Conservation (phyloP, 1,139 yeast genomes). For the Blastobotrys apis region DNA sequence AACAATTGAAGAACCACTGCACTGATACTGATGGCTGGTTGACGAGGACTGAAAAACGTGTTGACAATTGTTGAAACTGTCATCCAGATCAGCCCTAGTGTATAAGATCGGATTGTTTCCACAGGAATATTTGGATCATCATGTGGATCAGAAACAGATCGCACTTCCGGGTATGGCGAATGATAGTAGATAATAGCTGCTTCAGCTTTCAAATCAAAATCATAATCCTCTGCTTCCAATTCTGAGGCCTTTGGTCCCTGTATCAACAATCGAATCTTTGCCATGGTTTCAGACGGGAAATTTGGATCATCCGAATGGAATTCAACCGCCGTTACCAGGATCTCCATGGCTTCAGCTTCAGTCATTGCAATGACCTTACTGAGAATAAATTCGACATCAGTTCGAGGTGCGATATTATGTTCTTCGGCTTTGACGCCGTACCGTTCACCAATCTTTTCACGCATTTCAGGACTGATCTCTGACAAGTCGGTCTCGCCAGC, state of each 20-base stretch:
- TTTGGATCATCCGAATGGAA: slow-evolving; percentile 50
- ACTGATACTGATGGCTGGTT: slow-evolving; percentile 45
- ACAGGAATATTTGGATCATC: slow-evolving; percentile 32
- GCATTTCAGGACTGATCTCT: slow-evolving; percentile 1
- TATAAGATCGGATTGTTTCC: slow-evolving; percentile 54
- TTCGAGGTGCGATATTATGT: slow-evolving; percentile 10
- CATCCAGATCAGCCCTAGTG: slow-evolving; percentile 52
- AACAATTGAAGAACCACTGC: slow-evolving; percentile 54
- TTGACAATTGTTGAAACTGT: slow-evolving; percentile 51
- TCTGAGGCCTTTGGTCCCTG: slow-evolving; percentile 21
- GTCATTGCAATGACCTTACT: slow-evolving; percentile 39
- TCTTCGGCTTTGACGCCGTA: slow-evolving; percentile 6
- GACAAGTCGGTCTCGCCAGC: neutral
- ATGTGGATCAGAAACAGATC: slow-evolving; percentile 51
- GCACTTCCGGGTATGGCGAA: slow-evolving; percentile 60
- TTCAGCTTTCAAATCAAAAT: slow-evolving; percentile 29
- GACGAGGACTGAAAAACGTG: slow-evolving; percentile 52
- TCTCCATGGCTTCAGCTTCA: slow-evolving; percentile 41
- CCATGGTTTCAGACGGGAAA: slow-evolving; percentile 41
- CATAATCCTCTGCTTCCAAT: slow-evolving; percentile 1
- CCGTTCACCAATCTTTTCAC: neutral
- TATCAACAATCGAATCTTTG: slow-evolving; percentile 29
- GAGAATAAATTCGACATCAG: slow-evolving; percentile 34
- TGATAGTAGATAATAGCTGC: slow-evolving; percentile 42
- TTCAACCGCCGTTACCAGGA: slow-evolving; percentile 39